phyloP scores from a whole-genome alignment of 805 yeast genomes.

The Candida corydali region DNA sequence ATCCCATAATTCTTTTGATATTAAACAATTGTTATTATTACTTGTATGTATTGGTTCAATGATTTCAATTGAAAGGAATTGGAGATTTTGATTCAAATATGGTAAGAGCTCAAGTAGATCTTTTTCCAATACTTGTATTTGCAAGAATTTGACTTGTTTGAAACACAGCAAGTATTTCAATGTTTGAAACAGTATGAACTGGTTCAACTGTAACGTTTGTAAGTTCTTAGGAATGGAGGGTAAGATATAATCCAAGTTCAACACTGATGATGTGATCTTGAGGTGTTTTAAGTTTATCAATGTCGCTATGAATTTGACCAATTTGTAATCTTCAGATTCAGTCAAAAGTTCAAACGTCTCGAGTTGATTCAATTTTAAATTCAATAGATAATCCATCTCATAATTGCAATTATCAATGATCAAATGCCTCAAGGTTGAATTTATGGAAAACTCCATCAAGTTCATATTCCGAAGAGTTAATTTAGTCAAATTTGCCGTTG shows the following conservation, averaged over 20 bases:
- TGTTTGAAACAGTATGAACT: slow-evolving; percentile 4
- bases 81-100: slow-evolving; percentile 1
- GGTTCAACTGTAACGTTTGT: slow-evolving; percentile 1
- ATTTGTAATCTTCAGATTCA: slow-evolving; percentile 1
- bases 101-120: slow-evolving; percentile 4
- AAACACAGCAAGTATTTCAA: neutral
- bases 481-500: neutral
- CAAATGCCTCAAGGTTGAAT: slow-evolving; percentile 1
- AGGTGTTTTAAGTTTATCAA: slow-evolving; percentile 1
- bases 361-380: neutral
- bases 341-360: slow-evolving; percentile 1
- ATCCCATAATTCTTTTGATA: slow-evolving; percentile 5
- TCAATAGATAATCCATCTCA: neutral
- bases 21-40: slow-evolving; percentile 4
- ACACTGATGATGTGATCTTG: neutral
- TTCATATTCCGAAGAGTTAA: slow-evolving; percentile 2
- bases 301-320: slow-evolving; percentile 1
- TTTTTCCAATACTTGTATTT: slow-evolving; percentile 4
- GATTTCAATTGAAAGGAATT: slow-evolving; percentile 2
- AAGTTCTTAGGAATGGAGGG: neutral
- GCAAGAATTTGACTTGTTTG: neutral
- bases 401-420: slow-evolving; percentile 3
- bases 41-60: neutral
- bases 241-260: neutral
- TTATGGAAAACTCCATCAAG: neutral